Base-by-base conservation (phyloP, 371 early-diverging fungal species). In the Smittium mucronatum region DNA sequence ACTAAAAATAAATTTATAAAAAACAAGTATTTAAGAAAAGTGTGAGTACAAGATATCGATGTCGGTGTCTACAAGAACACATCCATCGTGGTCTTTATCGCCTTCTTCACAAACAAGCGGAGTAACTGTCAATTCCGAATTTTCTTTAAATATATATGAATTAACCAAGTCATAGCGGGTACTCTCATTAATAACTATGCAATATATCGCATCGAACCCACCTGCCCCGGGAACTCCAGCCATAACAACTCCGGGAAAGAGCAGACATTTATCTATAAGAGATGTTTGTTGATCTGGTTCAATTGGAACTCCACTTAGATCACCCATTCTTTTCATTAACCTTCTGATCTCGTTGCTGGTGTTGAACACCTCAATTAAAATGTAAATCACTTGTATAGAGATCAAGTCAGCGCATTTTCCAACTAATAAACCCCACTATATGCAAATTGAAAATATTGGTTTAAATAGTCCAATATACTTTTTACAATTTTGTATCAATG, bases 191-290 rank as follows among this genome's bases (percentile, higher is more conserved):
- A 67, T 11, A 36, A 30, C 84, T 34, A 97, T 82, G 73, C 93
- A 92, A 74, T 90, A 94, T 66, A 97, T 93, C 31, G 98, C 98
- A 79, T 97, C 98, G 73, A 85, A 94, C 2, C 98, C 98, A 47
- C 98, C 98, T 59, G 97, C 97, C 66, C 97, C 97, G 5, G 97
- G 98, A 5, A 96, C 96, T 57, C 94, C 96, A 1, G 92, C 90
- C 86, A 92, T 87, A 29, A 91, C 73, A 8, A 92, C 89, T 65
- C 96, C 96, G 34, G 89, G 87, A 0, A 86, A 69, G 2, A 77
- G 73, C 73, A 86, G 75, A 73, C 91, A 92, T 0, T 86, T 85
- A 76, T 96, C 91, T 35, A 97, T 74, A 36, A 95, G 76, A 5
- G 80, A 68, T 5, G 95, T 93, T 74, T 97, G 98, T 72, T 86